Base-by-base conservation (phyloP, 1,284 basidiomycete species). In the Irpex lacteus region DNA sequence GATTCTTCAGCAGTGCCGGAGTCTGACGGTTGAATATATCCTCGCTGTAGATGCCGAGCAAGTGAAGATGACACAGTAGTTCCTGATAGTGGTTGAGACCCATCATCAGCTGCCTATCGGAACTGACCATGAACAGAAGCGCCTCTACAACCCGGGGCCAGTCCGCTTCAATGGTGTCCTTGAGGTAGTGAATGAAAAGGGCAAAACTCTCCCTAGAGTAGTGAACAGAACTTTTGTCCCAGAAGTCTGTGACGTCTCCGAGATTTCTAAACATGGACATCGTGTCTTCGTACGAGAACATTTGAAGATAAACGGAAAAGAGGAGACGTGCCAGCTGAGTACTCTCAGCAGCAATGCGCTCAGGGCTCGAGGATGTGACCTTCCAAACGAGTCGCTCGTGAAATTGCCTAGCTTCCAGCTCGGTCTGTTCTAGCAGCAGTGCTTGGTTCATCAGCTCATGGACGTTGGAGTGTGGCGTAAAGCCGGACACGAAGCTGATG, bases 341-440 rank as follows among this genome's bases (percentile, higher is more conserved):
- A 0, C 78, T 70, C 65, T 77, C 74, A 50, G 62, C 58, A 52
- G 59, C 64, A 9, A 56, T 58, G 6, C 52, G 52, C 8, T 34
- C 52, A 19, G 36, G 61, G 0, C 15, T 26, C 11, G 37, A 34
- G 4, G 65, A 52, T 2, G 73, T 73, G 5, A 63, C 66, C 64
- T 79, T 82, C 84, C 84, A 85, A 1, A 77, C 74, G 3, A 79
- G 72, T 15, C 72, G 72, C 64, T 83, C 77, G 54, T 81, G 79
- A 57, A 75, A 81, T 62, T 82, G 81, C 1, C 4, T 26, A 3
- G 11, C 26, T 8, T n/a, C 49, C 11, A 52, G n/a, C 7, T 15
- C 13, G 49, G 26, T 54, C 9, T 2, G 49, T 49, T 44, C 38
- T 15, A 44, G 8, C 15, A 44, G 38, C 21, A 26, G 26, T 0